Evolutionary conservation across 1,139 yeast genomes (phyloP), one percentile per base, ranked within the genome.

Genomic region (Diutina sp.): DNA sequence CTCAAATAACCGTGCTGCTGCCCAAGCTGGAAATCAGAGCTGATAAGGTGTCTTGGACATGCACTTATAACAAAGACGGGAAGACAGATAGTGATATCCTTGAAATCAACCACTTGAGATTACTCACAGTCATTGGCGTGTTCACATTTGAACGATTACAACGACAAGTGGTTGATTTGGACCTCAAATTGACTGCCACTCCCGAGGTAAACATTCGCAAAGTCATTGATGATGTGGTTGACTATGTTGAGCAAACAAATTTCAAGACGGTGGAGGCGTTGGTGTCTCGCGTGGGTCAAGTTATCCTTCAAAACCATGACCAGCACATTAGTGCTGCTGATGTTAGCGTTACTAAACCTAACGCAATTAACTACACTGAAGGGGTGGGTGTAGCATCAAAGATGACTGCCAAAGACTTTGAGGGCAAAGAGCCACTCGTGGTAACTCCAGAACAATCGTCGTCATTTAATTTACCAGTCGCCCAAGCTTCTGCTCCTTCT

Each of bases 261-360:
- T 93, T 89, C 72, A 87, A 89, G 65, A 93, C 99, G 0, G 96
- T 93, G 2, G 99, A 93, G 66, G 97, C 98, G 0, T 76, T 93
- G 59, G 95, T 88, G 3, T 80, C 84, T 59, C 79, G 83, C 12
- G 85, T 90, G 29, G 85, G 90, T 6, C 88, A 85, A 62, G 69
- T 85, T 55, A 74, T 85, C 3, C 74, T 80, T 56, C 78, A 77
- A 58, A 66, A 67, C 45, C 65, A 69, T 56, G 66, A 77, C n/a
- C 6, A 25, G 4, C 12, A 30, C 11, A 30, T 55, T 35, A 38
- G 12, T 7, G 7, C 14, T 5, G 53, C 18, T 3, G 58, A 63
- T 3, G 91, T 87, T 0, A 76, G 76, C 29, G 95, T 90, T 1
- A 81, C 85, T 51, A 93, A 93, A 67, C 91, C 97, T 2, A 87